Percentiles rank a stretch among this genome's conserved stretches.
These are phyloP conservation scores for Elaeis oleifera DNA, from an alignment of 202 grass and related monocot genomes.

Conservation along the genomic window DNA sequence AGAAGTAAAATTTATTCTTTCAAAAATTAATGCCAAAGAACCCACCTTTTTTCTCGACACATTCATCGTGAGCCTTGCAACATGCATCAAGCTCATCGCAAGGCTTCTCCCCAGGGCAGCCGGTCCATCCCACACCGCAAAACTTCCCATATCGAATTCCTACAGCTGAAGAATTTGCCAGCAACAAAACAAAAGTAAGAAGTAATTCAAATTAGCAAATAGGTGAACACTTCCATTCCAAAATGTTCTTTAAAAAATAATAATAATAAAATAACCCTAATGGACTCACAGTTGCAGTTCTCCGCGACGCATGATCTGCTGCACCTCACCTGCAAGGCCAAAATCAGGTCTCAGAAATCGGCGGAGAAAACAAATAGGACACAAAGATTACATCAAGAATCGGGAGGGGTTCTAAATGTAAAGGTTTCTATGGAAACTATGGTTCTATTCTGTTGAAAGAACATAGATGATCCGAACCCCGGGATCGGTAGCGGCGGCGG, in stretches of 20 bases:
- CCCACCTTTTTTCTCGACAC: conserved; percentile 76
- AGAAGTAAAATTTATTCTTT: too few species aligned
- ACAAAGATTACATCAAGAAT: too few species aligned
- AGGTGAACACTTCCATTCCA: too few species aligned
- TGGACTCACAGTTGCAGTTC: conserved; percentile 58
- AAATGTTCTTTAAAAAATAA: too few species aligned
- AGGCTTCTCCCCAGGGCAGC: conserved; percentile 79
- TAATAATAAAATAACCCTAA: not conserved
- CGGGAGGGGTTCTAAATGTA: too few species aligned
- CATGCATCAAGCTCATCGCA: conserved; percentile 88
- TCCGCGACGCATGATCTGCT: conserved; percentile 63
- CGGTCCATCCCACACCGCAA: conserved; percentile 72
- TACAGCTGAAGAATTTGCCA: conserved; percentile 33
- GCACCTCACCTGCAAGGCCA: conserved; percentile 22
- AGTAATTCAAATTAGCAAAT: not conserved
- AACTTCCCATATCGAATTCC: conserved; percentile 86
- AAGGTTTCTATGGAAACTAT: not conserved
- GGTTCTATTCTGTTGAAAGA: not conserved
- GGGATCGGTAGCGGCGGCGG: conserved; percentile 26
- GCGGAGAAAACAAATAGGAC: not conserved
- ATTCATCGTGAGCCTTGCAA: conserved; percentile 72
- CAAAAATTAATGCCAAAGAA: too few species aligned
- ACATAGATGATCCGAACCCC: conserved; percentile 6
- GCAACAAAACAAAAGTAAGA: not conserved
- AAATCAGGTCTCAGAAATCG: not conserved